Evolutionary conservation across 1,284 basidiomycete genomes (phyloP).

Genomic region (Takashimella tepidaria): DNA sequence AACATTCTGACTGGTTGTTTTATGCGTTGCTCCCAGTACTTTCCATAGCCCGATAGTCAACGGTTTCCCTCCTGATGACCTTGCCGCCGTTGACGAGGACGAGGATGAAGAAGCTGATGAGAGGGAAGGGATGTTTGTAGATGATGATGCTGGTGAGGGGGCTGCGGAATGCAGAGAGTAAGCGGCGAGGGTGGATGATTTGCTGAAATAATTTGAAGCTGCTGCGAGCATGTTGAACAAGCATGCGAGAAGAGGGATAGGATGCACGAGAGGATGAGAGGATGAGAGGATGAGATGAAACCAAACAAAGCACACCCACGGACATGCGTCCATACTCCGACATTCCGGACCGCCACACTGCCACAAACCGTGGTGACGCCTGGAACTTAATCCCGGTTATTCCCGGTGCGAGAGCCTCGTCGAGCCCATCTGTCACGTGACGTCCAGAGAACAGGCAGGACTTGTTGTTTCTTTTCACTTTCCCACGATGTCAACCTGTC

Average conservation of each 20-base stretch:
- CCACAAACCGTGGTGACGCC: no score
- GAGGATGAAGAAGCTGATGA: conserved; percentile 44
- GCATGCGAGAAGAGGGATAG: no score
- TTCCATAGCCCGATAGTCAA: conserved; percentile 81
- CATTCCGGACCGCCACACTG: no score
- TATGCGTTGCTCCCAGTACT: conserved; percentile 76
- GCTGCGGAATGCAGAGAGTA: conserved; percentile 58
- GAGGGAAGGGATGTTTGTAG: no score
- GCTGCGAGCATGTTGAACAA: conserved; percentile 66
- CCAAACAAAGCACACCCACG: no score
- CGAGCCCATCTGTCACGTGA: background rate
- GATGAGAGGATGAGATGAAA: no score
- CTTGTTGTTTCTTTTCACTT: no score
- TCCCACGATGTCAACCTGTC: no score
- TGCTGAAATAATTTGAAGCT: conserved; percentile 80
- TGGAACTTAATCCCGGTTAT: no score
- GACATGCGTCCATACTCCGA: no score
- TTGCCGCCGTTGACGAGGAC: conserved; percentile 31
- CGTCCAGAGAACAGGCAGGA: no score
- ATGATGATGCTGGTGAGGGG: conserved; percentile 30
- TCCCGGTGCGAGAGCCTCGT: background rate
- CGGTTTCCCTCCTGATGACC: conserved; percentile 31
- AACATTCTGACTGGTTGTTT: conserved; percentile 78
- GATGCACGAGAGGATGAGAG: no score
- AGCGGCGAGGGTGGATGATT: conserved; percentile 76